These are phyloP conservation scores for Cubamyces lactineus DNA, from an alignment of 768 basidiomycete species.

Conservation along the genomic window DNA sequence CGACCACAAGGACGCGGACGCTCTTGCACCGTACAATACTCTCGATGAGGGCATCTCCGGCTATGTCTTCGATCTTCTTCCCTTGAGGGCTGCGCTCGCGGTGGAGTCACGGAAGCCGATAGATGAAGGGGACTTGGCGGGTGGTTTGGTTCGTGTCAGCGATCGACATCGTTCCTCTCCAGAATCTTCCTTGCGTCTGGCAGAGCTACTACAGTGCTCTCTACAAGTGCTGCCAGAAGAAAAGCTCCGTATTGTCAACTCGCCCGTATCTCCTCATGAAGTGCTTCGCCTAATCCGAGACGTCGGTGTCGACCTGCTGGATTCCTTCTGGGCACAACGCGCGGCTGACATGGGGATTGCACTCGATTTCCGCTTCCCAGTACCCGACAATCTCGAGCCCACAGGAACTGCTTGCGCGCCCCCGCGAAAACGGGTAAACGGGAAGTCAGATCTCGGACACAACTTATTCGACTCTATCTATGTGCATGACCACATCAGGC, in stretches of 20 bases:
- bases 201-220: slow-evolving; percentile 59
- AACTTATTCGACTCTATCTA: slow-evolving; percentile 70
- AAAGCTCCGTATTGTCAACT: slow-evolving; percentile 69
- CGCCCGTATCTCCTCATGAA: slow-evolving; percentile 67
- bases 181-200: background rate
- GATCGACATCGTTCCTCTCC: slow-evolving; percentile 20
- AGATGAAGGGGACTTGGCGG: background rate
- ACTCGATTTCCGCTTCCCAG: slow-evolving; percentile 79
- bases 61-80: slow-evolving; percentile 70
- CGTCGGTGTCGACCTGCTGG: slow-evolving; percentile 78
- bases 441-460: slow-evolving; percentile 59
- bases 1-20: slow-evolving; percentile 56
- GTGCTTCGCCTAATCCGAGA: slow-evolving; percentile 65
- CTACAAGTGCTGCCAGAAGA: slow-evolving; percentile 50
- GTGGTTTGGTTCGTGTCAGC: slow-evolving; percentile 12
- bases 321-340: slow-evolving; percentile 69
- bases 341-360: slow-evolving; percentile 74
- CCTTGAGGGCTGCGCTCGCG: slow-evolving; percentile 37
- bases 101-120: slow-evolving; percentile 3
- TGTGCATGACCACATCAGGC: slow-evolving; percentile 58
- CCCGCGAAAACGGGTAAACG: slow-evolving; percentile 21
- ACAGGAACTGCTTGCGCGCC: background rate
- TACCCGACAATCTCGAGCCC: background rate
- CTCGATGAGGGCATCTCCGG: slow-evolving; percentile 74
- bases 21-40: slow-evolving; percentile 50